A percentile compares a stretch with the other conserved stretches of the same genome.
Conservation (phyloP, 352 stramenopile genomes). For the Globisporangium viniferum region DNA sequence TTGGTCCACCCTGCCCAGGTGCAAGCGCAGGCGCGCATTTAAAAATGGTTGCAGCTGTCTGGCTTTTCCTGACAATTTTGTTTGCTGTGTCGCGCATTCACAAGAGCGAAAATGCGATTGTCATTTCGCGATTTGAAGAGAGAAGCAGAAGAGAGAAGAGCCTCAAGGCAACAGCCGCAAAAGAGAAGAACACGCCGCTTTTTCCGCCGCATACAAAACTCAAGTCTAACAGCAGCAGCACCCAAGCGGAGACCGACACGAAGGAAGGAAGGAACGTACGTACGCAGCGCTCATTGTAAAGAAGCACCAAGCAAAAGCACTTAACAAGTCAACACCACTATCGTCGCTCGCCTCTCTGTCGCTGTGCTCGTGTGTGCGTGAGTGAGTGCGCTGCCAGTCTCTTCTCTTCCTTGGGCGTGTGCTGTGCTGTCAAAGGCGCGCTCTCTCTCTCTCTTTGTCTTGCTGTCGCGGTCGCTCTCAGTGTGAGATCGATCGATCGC, state of each 20-base stretch:
- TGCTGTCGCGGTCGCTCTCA: neutral
- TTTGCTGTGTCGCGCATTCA: neutral
- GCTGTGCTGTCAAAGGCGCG: neutral
- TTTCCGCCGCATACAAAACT: slow-evolving; percentile 4
- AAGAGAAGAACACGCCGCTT: neutral
- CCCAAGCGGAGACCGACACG: neutral
- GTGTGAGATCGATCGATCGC: neutral
- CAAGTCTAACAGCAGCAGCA: neutral
- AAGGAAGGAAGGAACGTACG: neutral
- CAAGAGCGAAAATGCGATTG: neutral
- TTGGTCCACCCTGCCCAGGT: neutral
- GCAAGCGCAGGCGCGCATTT: neutral
- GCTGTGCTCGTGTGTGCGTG: neutral
- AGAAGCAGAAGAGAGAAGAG: neutral
- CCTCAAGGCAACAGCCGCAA: slow-evolving; percentile 1
- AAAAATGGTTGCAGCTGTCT: slow-evolving; percentile 2
- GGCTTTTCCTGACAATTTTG: neutral
- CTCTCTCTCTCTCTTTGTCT: neutral
- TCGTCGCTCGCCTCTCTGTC: neutral
- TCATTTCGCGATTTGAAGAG: slow-evolving; percentile 11
- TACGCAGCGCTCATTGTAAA: neutral
- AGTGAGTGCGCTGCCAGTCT: slow-evolving; percentile 1
- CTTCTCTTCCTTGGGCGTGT: neutral
- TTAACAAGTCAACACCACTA: too few relatives aligned
- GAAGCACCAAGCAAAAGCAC: neutral